Conservation (phyloP, 805 yeast genomes). For the Yarrowia sp. region DNA sequence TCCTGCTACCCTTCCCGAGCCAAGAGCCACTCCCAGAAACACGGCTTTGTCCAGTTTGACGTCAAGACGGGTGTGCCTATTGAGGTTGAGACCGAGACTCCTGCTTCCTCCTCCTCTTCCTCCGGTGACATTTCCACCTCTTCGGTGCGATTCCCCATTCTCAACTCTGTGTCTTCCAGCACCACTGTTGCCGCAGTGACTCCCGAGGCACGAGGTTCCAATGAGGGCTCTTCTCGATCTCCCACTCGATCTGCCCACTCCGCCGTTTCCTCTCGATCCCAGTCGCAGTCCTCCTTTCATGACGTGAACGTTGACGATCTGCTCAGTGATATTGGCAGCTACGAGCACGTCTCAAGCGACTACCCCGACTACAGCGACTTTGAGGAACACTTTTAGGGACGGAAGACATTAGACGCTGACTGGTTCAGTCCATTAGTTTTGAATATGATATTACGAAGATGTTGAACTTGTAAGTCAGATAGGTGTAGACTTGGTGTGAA, state of each 20-base stretch:
- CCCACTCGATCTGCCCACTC: background rate
- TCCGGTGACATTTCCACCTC: slow-evolving; percentile 13
- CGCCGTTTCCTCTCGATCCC: slow-evolving; percentile 4
- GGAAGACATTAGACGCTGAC: background rate
- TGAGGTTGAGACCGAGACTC: background rate
- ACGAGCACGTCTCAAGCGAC: slow-evolving; percentile 29
- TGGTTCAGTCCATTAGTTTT: background rate
- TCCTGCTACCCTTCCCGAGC: slow-evolving; percentile 28
- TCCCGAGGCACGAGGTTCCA: background rate
- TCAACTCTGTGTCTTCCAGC: slow-evolving; percentile 11
- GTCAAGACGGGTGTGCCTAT: background rate
- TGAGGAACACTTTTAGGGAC: slow-evolving; percentile 23
- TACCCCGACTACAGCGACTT: slow-evolving; percentile 14
- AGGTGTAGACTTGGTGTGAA: too few species aligned
- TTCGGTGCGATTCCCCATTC: slow-evolving; percentile 16
- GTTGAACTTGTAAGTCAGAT: too few species aligned
- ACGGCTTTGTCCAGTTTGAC: slow-evolving; percentile 10
- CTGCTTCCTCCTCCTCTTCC: slow-evolving; percentile 1
- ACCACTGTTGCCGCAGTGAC: slow-evolving; percentile 1
- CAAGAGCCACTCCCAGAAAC: slow-evolving; percentile 29
- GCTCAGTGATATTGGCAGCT: slow-evolving; percentile 16
- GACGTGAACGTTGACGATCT: slow-evolving; percentile 12
- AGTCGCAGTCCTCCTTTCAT: slow-evolving; percentile 15
- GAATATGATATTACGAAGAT: background rate
- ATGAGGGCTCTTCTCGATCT: background rate